Evolutionary conservation across 371 early-diverging fungal species (phyloP).

Genomic region (Apophysomyces elegans): DNA sequence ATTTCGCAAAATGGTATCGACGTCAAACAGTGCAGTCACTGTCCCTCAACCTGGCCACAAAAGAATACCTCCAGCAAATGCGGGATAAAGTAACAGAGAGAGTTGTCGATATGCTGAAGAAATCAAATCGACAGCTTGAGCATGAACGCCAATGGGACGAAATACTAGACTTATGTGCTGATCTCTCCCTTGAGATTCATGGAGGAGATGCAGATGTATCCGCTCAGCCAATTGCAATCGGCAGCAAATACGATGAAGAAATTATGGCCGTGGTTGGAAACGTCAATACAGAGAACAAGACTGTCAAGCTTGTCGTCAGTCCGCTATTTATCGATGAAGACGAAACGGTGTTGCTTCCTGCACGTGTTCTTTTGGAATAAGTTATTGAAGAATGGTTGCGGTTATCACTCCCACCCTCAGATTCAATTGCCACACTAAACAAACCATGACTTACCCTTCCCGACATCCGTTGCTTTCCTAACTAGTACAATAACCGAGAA

Average conservation of each 20-base stretch:
- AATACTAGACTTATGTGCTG: constrained; percentile 39
- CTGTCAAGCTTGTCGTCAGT: constrained; percentile 41
- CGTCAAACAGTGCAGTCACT: constrained; percentile 55
- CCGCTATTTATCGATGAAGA: constrained; percentile 55
- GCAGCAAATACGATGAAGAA: constrained; percentile 44
- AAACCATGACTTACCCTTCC: too few species aligned
- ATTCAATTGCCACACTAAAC: too few species aligned
- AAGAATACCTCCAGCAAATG: constrained; percentile 43
- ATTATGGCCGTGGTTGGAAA: constrained; percentile 49
- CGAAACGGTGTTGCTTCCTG: constrained; percentile 42
- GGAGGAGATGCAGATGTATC: constrained; percentile 52
- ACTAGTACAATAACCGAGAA: too few species aligned
- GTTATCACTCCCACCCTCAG: too few species aligned
- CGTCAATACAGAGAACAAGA: constrained; percentile 27
- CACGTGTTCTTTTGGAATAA: constrained; percentile 47
- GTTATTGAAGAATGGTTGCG: too few species aligned
- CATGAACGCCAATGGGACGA: constrained; percentile 40
- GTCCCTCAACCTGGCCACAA: constrained; percentile 51
- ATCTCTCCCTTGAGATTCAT: constrained; percentile 49
- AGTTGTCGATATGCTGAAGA: constrained; percentile 19
- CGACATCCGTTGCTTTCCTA: too few species aligned
- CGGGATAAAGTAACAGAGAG: constrained; percentile 34
- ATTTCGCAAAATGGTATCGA: constrained; percentile 57
- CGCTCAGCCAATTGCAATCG: constrained; percentile 37
- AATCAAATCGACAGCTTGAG: constrained; percentile 14